These are phyloP conservation scores for Lophiotrema nucula DNA, from an alignment of 495 filamentous ascomycete species.

Conservation along the genomic window DNA sequence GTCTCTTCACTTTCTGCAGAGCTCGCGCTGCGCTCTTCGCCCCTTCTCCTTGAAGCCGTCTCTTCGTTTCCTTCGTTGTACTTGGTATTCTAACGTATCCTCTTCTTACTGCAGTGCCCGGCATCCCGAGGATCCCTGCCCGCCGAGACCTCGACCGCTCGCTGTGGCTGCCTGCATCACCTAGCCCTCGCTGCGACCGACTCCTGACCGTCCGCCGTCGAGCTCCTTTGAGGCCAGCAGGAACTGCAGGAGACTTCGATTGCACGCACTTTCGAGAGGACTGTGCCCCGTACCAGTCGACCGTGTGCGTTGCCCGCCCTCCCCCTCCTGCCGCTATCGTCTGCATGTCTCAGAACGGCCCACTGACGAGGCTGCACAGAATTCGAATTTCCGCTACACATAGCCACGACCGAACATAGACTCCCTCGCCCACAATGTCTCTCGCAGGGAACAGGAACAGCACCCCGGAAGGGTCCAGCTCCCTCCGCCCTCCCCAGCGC, in stretches of 20 bases:
- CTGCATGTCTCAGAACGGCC: too few species aligned
- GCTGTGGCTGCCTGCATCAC: background rate
- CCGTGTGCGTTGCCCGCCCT: constrained; percentile 9
- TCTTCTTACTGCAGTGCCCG: constrained; percentile 15
- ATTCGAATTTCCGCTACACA: constrained; percentile 21
- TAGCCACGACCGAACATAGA: constrained; percentile 48
- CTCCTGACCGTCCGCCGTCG: constrained; percentile 26
- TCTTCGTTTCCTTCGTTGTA: constrained; percentile 32
- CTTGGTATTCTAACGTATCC: constrained; percentile 25
- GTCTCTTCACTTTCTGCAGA: constrained; percentile 6
- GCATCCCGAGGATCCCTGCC: background rate
- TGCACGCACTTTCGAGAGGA: constrained; percentile 12
- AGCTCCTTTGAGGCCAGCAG: constrained; percentile 89
- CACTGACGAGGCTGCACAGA: constrained; percentile 21
- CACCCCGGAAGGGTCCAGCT: constrained; percentile 80
- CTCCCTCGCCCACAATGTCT: constrained; percentile 64
- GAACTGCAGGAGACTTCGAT: constrained; percentile 76
- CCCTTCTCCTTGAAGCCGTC: background rate
- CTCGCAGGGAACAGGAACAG: constrained; percentile 86
- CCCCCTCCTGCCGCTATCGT: background rate
- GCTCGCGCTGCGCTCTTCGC: constrained; percentile 8
- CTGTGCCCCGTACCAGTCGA: constrained; percentile 9
- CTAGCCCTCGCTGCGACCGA: constrained; percentile 3
- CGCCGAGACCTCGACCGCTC: background rate
- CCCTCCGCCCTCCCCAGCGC: constrained; percentile 86